Base-by-base conservation (phyloP, 1,284 basidiomycete species). In the Puccinia polysora region DNA sequence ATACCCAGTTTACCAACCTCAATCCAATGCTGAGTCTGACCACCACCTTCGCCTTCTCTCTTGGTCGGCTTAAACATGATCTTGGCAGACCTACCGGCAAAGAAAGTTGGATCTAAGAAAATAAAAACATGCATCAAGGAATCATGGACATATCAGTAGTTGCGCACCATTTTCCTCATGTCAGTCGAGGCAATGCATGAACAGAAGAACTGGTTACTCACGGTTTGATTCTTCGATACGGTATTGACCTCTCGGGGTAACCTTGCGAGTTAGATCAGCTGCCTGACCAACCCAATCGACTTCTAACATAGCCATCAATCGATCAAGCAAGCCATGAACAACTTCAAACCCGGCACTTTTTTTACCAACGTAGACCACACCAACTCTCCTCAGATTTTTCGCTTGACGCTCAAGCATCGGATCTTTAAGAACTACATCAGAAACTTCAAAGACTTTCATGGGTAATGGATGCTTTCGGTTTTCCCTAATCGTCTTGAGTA, bases 401-500 rank as follows among this genome's bases (percentile, higher is more conserved):
- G 91, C 85, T 80, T 93, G 89, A 52, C 94, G 85, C 81, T 98
- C 92, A 73, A 84, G 81, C 40, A 81, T 81, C 14, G 80, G 76
- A 80, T 97, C 93, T 80, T 97, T 95, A 81, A 94, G 85, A 28
- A 91, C 92, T 50, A 98, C 86, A 80, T 99, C 95, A 15, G 90
- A 89, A 0, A 90, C 86, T 81, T 99, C 95, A 78, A 98, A 99
- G 71, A 97, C 86, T 76, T 88, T 89, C 80, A 98, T 86, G 0
- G 96, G 95, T 25, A 99, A 84, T 0, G 95, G 81, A 75, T 97
- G 91, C 75, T 91, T 90, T 68, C 90, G 87, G 83, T 99, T 99
- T 82, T 99, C 95, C 73, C 96, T 88, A 50, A 97, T 84, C 6
- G 94, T 96, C 83, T 99, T 99, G 77, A 99, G 86, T 40, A 99